A percentile compares a stretch with the other conserved stretches of the same genome.
phyloP scores from a whole-genome alignment of 2,329 filamentous ascomycete species.

The Cytospora piceicola region DNA sequence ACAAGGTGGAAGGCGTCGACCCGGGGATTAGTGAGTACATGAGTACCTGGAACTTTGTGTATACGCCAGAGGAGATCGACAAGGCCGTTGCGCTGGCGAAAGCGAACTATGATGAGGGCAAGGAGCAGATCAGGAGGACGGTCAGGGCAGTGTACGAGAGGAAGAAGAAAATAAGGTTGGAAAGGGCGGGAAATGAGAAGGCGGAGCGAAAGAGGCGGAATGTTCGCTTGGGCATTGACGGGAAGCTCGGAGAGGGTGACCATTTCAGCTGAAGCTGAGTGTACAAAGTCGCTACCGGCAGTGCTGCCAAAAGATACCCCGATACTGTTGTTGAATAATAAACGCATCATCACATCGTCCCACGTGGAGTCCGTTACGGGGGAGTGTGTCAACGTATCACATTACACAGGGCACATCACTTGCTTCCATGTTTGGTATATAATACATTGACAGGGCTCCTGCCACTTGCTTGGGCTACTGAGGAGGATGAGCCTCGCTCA shows the following conservation, averaged over 20 bases:
- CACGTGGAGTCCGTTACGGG: background rate
- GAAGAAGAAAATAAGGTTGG: slow-evolving; percentile 72
- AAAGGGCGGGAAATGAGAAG: slow-evolving; percentile 49
- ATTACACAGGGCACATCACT: slow-evolving; percentile 4
- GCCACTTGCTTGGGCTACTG: background rate
- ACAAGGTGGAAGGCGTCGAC: slow-evolving; percentile 78
- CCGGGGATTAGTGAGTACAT: slow-evolving; percentile 83
- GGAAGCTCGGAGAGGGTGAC: slow-evolving; percentile 64
- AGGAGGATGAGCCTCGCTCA: slow-evolving; percentile 2
- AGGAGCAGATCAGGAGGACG: slow-evolving; percentile 75
- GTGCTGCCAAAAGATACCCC: slow-evolving; percentile 23
- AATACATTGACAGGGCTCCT: slow-evolving; percentile 8
- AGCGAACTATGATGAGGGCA: slow-evolving; percentile 85
- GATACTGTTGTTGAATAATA: background rate
- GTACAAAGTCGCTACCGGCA: background rate
- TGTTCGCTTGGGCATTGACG: slow-evolving; percentile 55
- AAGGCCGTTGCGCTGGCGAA: slow-evolving; percentile 78
- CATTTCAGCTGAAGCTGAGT: slow-evolving; percentile 60
- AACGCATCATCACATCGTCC: background rate
- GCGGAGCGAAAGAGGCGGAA: slow-evolving; percentile 50
- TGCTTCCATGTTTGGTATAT: background rate
- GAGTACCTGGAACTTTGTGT: slow-evolving; percentile 98
- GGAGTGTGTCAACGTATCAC: background rate
- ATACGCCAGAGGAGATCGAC: slow-evolving; percentile 88
- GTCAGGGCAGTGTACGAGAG: slow-evolving; percentile 90